These are phyloP conservation scores for Penicillium cosmopolitanum DNA, from an alignment of 495 filamentous ascomycete species.

Conservation along the genomic window DNA sequence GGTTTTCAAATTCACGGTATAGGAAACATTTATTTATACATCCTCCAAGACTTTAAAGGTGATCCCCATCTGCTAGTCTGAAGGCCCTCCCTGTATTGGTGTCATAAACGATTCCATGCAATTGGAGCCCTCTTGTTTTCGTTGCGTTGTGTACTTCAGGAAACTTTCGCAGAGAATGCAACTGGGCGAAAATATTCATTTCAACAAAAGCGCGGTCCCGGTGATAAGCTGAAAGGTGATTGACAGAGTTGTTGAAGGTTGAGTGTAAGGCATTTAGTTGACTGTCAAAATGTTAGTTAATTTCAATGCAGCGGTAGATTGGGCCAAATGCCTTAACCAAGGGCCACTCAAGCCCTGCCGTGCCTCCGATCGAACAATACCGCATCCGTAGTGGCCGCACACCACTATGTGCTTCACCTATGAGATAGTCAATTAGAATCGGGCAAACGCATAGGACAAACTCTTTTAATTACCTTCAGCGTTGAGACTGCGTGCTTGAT, in stretches of 20 bases:
- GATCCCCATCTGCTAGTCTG: not conserved
- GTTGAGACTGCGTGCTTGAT: conserved; percentile 39
- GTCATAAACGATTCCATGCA: conserved; percentile 32
- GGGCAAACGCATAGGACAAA: not conserved
- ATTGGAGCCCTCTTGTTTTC: conserved; percentile 14
- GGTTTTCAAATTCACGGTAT: too few species aligned
- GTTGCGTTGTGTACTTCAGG: conserved; percentile 22
- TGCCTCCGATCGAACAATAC: conserved; percentile 34
- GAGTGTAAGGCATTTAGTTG: conserved; percentile 23
- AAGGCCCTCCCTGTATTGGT: conserved; percentile 11
- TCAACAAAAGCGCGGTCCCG: conserved; percentile 27
- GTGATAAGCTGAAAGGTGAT: conserved; percentile 15
- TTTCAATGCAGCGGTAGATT: not conserved
- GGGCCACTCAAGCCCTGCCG: conserved; percentile 24
- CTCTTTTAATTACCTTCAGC: conserved; percentile 27
- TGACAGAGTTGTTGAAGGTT: conserved; percentile 17
- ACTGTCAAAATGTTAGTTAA: conserved; percentile 12
- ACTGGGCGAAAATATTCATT: conserved; percentile 30
- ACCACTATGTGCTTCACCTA: conserved; percentile 48
- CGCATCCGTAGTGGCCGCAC: conserved; percentile 50
- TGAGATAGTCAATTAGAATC: conserved; percentile 1
- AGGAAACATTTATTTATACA: not conserved
- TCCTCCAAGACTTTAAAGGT: not conserved
- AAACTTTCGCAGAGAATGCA: conserved; percentile 19
- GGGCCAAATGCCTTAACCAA: conserved; percentile 23